Conservation (phyloP, 23 red algal genomes). For the Pyropia yezoensis region DNA sequence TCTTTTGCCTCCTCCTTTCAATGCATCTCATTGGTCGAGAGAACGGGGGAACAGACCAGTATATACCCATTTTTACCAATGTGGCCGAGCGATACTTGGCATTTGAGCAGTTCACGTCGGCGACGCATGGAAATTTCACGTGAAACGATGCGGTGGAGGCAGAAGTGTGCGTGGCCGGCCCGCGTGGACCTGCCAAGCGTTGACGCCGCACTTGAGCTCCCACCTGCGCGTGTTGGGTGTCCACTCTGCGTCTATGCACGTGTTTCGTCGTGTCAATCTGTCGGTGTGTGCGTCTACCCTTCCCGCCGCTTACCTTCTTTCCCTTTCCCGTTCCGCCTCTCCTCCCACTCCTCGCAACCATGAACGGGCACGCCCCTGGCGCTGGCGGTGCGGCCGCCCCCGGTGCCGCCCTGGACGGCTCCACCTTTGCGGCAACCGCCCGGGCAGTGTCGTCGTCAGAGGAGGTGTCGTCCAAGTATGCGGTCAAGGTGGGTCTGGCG, state of each 20-base stretch:
- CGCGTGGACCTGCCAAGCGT: not conserved
- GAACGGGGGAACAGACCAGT: too few relatives aligned
- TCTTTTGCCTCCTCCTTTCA: too few relatives aligned
- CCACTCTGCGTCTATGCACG: not conserved
- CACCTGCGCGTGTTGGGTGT: not conserved
- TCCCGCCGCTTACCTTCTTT: not conserved
- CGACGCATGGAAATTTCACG: too few relatives aligned
- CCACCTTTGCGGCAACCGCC: not conserved
- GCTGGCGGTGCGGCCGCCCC: slow-evolving; percentile 1
- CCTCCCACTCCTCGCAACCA: not conserved
- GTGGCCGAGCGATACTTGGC: too few relatives aligned
- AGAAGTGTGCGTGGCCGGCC: too few relatives aligned
- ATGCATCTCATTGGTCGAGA: too few relatives aligned
- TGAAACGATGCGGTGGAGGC: too few relatives aligned
- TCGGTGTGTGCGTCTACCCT: not conserved
- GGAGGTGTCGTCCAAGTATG: slow-evolving; percentile 41
- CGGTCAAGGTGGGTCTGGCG: slow-evolving; percentile 94
- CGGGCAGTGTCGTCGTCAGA: not conserved
- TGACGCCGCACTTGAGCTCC: not conserved
- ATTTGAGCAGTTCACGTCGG: too few relatives aligned
- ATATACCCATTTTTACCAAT: too few relatives aligned
- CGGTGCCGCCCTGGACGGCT: not conserved
- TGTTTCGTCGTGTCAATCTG: not conserved
- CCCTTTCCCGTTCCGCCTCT: not conserved
- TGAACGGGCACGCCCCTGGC: not conserved